These are phyloP conservation scores for Sporopachydermia quercuum DNA, from an alignment of 805 yeast species.

Conservation along the genomic window DNA sequence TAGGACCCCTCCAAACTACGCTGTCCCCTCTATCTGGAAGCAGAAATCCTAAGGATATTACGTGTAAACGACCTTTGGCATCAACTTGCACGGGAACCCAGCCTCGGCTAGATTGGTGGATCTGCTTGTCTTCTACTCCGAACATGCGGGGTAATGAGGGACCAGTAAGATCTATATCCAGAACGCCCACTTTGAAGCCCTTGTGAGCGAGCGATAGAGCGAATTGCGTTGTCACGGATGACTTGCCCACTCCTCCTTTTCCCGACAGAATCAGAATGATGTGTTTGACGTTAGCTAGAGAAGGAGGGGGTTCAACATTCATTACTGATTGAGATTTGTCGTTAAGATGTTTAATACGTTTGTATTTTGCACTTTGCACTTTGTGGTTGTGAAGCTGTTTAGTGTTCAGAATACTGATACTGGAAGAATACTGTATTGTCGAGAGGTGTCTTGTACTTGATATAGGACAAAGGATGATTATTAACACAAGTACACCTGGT, in stretches of 20 bases:
- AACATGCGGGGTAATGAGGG: slow-evolving; percentile 96
- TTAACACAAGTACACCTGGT: too few relatives aligned
- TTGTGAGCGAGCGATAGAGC: slow-evolving; percentile 63
- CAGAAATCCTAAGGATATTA: slow-evolving; percentile 84
- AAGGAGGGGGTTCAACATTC: slow-evolving; percentile 14
- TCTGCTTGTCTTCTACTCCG: slow-evolving; percentile 68
- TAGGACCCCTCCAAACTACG: slow-evolving; percentile 98
- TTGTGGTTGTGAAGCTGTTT: too few relatives aligned
- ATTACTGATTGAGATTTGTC: neutral
- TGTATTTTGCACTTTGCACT: too few relatives aligned
- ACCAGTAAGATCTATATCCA: slow-evolving; percentile 92
- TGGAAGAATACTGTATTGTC: too few relatives aligned
- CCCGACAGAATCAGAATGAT: slow-evolving; percentile 78
- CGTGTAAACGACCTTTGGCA: slow-evolving; percentile 20
- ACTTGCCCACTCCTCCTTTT: slow-evolving; percentile 95
- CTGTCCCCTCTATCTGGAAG: slow-evolving; percentile 74
- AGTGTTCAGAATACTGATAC: too few relatives aligned
- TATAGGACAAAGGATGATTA: too few relatives aligned
- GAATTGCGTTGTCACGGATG: slow-evolving; percentile 87
- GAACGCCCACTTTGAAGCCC: slow-evolving; percentile 79
- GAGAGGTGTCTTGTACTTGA: too few relatives aligned
- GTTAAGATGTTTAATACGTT: too few relatives aligned
- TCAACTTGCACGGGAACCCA: slow-evolving; percentile 80
- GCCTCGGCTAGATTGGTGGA: slow-evolving; percentile 67
- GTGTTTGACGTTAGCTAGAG: slow-evolving; percentile 47